A percentile compares a stretch with the other conserved stretches of the same genome.
These are phyloP conservation scores for Boechera stricta DNA, from an alignment of 345 rosid genomes.

Conservation along the genomic window DNA sequence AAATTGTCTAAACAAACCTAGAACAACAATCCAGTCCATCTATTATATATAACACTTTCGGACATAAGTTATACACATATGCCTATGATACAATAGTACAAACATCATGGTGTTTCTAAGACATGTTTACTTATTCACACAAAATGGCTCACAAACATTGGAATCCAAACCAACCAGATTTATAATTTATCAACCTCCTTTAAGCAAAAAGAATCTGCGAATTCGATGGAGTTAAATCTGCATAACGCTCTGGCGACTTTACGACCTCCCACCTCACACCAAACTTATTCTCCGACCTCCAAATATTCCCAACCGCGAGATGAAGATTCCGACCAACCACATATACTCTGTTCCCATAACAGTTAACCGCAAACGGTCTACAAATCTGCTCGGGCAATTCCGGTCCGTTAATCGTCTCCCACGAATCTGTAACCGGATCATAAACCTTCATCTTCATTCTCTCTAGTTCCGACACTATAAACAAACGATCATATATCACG, in stretches of 20 bases:
- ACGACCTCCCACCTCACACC: slow-evolving; percentile 73
- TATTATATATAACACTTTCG: slow-evolving; percentile 21
- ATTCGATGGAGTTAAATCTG: slow-evolving; percentile 75
- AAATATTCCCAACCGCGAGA: slow-evolving; percentile 71
- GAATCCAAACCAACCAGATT: slow-evolving; percentile 18
- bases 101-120: not conserved
- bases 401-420: slow-evolving; percentile 78
- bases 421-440: slow-evolving; percentile 61
- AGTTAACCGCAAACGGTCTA: slow-evolving; percentile 81
- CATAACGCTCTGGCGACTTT: slow-evolving; percentile 63
- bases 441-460: slow-evolving; percentile 95
- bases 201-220: slow-evolving; percentile 83
- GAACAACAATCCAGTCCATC: not conserved
- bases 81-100: slow-evolving; percentile 24
- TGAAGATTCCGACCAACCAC: slow-evolving; percentile 80
- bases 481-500: slow-evolving; percentile 68
- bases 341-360: slow-evolving; percentile 61
- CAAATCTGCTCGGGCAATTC: slow-evolving; percentile 84
- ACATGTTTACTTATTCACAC: slow-evolving; percentile 27
- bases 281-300: slow-evolving; percentile 52
- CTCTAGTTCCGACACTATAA: slow-evolving; percentile 82
- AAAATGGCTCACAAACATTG: slow-evolving; percentile 20
- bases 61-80: slow-evolving; percentile 15
- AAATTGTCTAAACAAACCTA: not conserved
- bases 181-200: not conserved